Conservation (phyloP, 305 asterid species). For the Caryopteris hybrid region DNA sequence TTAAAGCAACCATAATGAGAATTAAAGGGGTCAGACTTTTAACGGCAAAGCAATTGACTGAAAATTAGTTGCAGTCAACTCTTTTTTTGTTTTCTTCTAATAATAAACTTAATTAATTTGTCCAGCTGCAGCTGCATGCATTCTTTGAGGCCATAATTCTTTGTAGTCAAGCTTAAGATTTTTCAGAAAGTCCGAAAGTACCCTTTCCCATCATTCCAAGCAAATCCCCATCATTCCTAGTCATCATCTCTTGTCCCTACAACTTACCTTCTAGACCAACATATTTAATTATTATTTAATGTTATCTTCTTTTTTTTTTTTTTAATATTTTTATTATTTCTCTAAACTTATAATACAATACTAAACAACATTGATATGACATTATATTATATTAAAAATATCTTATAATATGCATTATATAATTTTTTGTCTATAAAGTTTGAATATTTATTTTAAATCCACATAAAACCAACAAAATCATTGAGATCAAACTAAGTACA, state of each 20-base stretch:
- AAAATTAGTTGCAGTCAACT: slow-evolving; percentile 7
- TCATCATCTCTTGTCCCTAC: slow-evolving; percentile 7
- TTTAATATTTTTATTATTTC: too few species aligned
- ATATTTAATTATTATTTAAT: too few species aligned
- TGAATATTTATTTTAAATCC: too few species aligned
- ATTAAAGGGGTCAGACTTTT: slow-evolving; percentile 13
- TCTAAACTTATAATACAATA: too few species aligned
- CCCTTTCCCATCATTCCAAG: slow-evolving; percentile 38
- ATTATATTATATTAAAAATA: too few species aligned
- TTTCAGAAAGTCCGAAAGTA: slow-evolving; percentile 14
- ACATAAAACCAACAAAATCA: not conserved
- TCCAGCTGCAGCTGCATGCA: not conserved
- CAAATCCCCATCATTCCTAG: slow-evolving; percentile 21
- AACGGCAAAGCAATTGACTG: slow-evolving; percentile 25
- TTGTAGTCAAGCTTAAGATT: slow-evolving; percentile 29
- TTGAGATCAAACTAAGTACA: not conserved
- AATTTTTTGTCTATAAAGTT: too few species aligned
- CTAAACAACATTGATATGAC: too few species aligned
- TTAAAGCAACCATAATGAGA: not conserved
- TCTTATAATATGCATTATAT: too few species aligned
- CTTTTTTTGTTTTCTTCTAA: not conserved
- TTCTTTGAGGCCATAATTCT: slow-evolving; percentile 11
- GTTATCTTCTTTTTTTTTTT: too few species aligned
- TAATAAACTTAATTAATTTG: too few species aligned
- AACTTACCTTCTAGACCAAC: too few species aligned